Conservation (phyloP, 805 yeast genomes). For the Lipomyces japonicus region DNA sequence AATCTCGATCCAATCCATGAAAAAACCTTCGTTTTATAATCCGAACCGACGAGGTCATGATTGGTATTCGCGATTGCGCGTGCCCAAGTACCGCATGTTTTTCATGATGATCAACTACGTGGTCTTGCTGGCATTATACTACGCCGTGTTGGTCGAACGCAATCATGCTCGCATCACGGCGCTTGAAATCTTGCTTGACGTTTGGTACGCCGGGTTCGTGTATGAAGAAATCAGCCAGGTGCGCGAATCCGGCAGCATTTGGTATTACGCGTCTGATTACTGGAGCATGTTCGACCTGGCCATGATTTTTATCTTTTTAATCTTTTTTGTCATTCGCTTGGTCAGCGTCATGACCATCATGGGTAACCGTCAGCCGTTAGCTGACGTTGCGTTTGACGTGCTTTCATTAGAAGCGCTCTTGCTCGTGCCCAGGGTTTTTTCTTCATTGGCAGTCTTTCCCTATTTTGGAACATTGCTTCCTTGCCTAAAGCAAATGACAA, state of each 20-base stretch:
- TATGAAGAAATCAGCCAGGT: constrained; percentile 76
- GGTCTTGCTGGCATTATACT: constrained; percentile 32
- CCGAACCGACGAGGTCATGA: constrained; percentile 25
- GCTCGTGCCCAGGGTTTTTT: constrained; percentile 36
- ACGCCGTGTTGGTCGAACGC: constrained; percentile 30
- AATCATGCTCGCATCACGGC: constrained; percentile 15
- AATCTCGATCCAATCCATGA: constrained; percentile 31
- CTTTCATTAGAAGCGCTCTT: constrained; percentile 35
- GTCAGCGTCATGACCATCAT: constrained; percentile 18
- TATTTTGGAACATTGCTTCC: constrained; percentile 38
- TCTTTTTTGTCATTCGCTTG: constrained; percentile 27
- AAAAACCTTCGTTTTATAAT: constrained; percentile 31
- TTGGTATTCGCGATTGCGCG: constrained; percentile 35
- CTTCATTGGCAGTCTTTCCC: constrained; percentile 35
- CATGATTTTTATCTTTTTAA: constrained; percentile 30
- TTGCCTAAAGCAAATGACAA: constrained; percentile 35
- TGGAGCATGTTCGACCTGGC: constrained; percentile 36
- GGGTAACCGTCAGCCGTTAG: constrained; percentile 8
- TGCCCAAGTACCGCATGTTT: constrained; percentile 35
- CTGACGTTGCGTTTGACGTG: constrained; percentile 34
- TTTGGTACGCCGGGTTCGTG: constrained; percentile 88
- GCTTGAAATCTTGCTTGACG: constrained; percentile 50
- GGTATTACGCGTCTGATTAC: constrained; percentile 33
- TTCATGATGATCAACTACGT: constrained; percentile 35
- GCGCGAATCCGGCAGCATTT: constrained; percentile 34